phyloP scores from a whole-genome alignment of 78 protist species.

The Speleostelium caveatum region DNA sequence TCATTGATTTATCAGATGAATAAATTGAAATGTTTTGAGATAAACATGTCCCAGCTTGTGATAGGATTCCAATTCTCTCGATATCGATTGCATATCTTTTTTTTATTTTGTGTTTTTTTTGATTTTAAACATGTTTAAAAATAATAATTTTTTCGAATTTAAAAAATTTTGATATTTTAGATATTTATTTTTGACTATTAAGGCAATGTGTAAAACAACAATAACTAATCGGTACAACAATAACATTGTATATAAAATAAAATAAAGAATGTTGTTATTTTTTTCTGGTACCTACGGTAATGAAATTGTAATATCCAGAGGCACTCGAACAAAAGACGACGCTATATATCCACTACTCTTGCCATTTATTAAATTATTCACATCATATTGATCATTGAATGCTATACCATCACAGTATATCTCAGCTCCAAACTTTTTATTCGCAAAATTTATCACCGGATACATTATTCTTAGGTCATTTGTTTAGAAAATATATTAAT shows the following conservation, averaged over 20 bases:
- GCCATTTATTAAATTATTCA: not conserved
- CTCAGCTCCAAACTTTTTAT: conserved; percentile 20
- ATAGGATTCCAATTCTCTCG: conserved; percentile 42
- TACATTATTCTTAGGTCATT: not conserved
- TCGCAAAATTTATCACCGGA: not conserved
- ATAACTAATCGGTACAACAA: too few relatives aligned
- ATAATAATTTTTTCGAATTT: not conserved
- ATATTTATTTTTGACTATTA: not conserved
- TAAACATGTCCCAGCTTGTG: conserved; percentile 47
- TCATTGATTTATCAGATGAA: conserved; percentile 27
- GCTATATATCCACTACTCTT: conserved; percentile 20
- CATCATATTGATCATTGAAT: conserved; percentile 18
- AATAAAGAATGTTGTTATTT: too few relatives aligned
- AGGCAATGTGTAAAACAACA: not conserved
- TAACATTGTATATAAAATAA: too few relatives aligned
- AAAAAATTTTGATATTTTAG: not conserved
- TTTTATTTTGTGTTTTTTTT: too few relatives aligned
- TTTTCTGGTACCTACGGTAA: too few relatives aligned
- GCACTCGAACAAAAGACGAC: conserved; percentile 24
- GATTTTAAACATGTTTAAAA: not conserved
- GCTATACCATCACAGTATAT: conserved; percentile 48
- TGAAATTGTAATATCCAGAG: conserved; percentile 66
- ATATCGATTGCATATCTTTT: conserved; percentile 63
- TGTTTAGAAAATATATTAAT: not conserved
- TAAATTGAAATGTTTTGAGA: conserved; percentile 48